Conservation (phyloP, 1,284 basidiomycete species). For the Flammula alnicola region DNA sequence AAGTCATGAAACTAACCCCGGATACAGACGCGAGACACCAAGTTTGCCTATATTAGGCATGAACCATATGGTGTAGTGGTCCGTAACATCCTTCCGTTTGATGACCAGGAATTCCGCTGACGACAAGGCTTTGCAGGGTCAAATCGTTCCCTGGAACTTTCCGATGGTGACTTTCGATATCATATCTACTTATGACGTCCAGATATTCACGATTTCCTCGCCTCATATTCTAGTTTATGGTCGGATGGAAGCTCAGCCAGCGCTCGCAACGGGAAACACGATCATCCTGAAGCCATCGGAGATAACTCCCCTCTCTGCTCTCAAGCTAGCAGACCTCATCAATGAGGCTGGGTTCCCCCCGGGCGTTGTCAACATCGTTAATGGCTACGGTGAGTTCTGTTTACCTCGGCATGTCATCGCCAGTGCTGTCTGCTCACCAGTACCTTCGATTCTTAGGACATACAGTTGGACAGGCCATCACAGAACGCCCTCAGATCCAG, state of each 20-base stretch:
- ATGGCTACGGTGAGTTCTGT: conserved; percentile 65
- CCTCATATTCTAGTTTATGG: conserved; percentile 54
- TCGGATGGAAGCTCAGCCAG: conserved; percentile 91
- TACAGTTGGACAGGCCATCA: conserved; percentile 58
- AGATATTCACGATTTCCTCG: not conserved
- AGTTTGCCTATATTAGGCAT: conserved; percentile 81
- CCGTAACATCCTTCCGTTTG: not conserved
- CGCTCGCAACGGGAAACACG: conserved; percentile 82
- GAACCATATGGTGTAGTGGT: conserved; percentile 89
- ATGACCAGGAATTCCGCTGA: not conserved
- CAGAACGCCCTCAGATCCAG: conserved; percentile 64
- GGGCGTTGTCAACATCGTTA: conserved; percentile 77
- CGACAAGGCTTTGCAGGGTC: conserved; percentile 43
- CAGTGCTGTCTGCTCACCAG: too few species aligned
- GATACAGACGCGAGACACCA: conserved; percentile 51
- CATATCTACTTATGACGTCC: too few species aligned
- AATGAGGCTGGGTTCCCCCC: conserved; percentile 65
- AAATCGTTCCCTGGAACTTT: conserved; percentile 80
- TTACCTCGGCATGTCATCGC: not conserved
- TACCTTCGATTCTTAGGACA: conserved; percentile 48
- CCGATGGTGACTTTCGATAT: conserved; percentile 20
- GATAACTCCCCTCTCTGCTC: conserved; percentile 83
- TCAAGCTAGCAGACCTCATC: conserved; percentile 55
- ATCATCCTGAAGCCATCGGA: conserved; percentile 92
- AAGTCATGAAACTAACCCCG: not conserved